Evolutionary conservation across 352 stramenopile genomes (phyloP).

Genomic region (Blastocystis sp.): DNA sequence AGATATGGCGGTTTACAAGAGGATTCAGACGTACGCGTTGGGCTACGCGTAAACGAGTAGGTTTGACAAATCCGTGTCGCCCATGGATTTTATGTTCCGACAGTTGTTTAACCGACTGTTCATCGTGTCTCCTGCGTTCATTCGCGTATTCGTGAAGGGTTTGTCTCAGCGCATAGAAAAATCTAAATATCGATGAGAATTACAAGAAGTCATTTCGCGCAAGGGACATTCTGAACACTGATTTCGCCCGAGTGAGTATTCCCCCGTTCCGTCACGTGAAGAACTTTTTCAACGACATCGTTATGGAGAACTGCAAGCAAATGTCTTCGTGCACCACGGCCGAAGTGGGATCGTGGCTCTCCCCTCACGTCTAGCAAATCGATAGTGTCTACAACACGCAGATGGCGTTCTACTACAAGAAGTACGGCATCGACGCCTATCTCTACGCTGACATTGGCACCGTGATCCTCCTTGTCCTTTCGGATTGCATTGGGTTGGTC

Average conservation of each 20-base stretch:
- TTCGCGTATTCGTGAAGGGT: not conserved
- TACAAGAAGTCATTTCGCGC: conserved; percentile 3
- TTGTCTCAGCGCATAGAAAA: conserved; percentile 25
- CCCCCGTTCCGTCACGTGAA: not conserved
- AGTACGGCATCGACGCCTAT: conserved; percentile 64
- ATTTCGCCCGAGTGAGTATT: conserved; percentile 42
- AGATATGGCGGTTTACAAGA: conserved; percentile 42
- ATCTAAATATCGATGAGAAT: conserved; percentile 17
- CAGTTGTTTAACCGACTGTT: conserved; percentile 61
- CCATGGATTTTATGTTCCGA: conserved; percentile 68
- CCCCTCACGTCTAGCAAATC: not conserved
- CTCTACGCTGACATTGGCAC: conserved; percentile 62
- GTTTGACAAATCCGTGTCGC: conserved; percentile 54
- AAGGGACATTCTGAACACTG: conserved; percentile 64
- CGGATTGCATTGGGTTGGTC: conserved; percentile 52
- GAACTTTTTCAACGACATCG: conserved; percentile 72
- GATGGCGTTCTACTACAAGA: conserved; percentile 18
- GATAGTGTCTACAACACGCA: conserved; percentile 14
- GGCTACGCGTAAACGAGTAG: not conserved
- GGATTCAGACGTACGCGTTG: conserved; percentile 51
- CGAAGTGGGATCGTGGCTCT: not conserved
- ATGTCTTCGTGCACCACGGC: conserved; percentile 14
- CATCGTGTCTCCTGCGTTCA: conserved; percentile 59
- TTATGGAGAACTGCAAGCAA: not conserved
- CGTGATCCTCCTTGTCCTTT: conserved; percentile 54